These are phyloP conservation scores for Gillenia trifoliata DNA, from an alignment of 306 rosid genomes.

Conservation along the genomic window DNA sequence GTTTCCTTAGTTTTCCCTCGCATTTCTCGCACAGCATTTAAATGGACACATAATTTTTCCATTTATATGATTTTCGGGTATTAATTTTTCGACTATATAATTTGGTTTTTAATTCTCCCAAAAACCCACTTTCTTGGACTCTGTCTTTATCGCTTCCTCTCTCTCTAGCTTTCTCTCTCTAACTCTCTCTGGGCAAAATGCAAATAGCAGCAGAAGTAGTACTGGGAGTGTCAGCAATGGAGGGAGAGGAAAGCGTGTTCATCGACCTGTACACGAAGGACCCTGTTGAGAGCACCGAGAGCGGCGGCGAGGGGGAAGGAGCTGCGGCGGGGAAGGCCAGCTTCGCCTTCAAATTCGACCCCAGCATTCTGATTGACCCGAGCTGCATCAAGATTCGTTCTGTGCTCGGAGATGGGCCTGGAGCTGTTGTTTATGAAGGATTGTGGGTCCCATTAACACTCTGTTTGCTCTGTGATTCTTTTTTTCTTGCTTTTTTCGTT, in stretches of 20 bases:
- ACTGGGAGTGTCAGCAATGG: constrained; percentile 29
- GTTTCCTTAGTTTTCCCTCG: constrained; percentile 12
- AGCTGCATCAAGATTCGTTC: constrained; percentile 19
- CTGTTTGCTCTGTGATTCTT: background rate
- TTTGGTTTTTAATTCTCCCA: background rate
- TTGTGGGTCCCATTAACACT: constrained; percentile 33
- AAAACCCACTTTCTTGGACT: constrained; percentile 18
- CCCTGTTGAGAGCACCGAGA: background rate
- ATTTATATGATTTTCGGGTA: background rate
- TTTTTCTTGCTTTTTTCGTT: no score
- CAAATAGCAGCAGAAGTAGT: background rate
- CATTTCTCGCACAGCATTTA: constrained; percentile 16
- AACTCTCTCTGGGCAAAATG: background rate
- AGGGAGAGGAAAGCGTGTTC: background rate
- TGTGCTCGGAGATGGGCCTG: constrained; percentile 31
- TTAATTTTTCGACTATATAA: background rate
- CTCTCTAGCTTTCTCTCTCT: background rate
- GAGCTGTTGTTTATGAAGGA: constrained; percentile 44
- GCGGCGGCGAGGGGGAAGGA: background rate
- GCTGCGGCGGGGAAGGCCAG: background rate
- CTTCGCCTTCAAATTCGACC: constrained; percentile 38
- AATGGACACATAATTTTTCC: background rate
- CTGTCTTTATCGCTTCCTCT: constrained; percentile 1
- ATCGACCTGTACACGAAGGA: background rate
- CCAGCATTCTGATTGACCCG: constrained; percentile 29